These are phyloP conservation scores for Geotrichum restrictum DNA, from an alignment of 1,139 yeast species.

Conservation along the genomic window DNA sequence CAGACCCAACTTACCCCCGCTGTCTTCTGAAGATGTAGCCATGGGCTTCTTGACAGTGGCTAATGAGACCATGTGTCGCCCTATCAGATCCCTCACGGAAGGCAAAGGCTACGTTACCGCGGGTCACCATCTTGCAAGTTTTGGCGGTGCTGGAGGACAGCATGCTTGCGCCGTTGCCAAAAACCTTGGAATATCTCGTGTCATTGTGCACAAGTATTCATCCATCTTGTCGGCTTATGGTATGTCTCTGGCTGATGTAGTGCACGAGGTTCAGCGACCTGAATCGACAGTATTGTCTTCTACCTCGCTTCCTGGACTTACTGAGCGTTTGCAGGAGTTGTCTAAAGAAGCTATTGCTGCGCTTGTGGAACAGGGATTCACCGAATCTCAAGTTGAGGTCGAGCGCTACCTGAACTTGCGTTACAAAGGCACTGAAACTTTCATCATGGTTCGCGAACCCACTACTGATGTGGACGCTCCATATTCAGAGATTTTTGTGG, in stretches of 20 bases:
- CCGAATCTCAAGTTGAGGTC: conserved; percentile 39
- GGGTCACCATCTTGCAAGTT: conserved; percentile 46
- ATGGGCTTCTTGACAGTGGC: conserved; percentile 50
- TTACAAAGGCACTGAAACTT: conserved; percentile 84
- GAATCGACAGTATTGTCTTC: conserved; percentile 39
- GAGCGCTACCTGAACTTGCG: conserved; percentile 74
- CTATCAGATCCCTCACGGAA: conserved; percentile 50
- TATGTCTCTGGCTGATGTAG: conserved; percentile 51
- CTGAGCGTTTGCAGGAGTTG: conserved; percentile 41
- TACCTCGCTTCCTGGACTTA: conserved; percentile 34
- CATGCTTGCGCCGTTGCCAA: conserved; percentile 49
- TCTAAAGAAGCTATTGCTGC: conserved; percentile 38
- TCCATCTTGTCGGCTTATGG: conserved; percentile 52
- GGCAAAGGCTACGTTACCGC: conserved; percentile 47
- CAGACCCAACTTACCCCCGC: conserved; percentile 23
- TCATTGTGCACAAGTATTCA: conserved; percentile 48
- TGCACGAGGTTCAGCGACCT: conserved; percentile 60
- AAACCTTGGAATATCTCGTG: conserved; percentile 43
- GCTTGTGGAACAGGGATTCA: conserved; percentile 49
- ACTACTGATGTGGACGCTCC: conserved; percentile 35
- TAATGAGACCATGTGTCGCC: conserved; percentile 51
- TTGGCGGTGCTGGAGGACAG: conserved; percentile 58
- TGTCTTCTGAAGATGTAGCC: conserved; percentile 48
- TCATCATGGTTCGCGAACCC: conserved; percentile 57
- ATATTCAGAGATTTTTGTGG: conserved; percentile 41